Evolutionary conservation across 352 stramenopile genomes (phyloP).

Genomic region (Globisporangium echinulatum): DNA sequence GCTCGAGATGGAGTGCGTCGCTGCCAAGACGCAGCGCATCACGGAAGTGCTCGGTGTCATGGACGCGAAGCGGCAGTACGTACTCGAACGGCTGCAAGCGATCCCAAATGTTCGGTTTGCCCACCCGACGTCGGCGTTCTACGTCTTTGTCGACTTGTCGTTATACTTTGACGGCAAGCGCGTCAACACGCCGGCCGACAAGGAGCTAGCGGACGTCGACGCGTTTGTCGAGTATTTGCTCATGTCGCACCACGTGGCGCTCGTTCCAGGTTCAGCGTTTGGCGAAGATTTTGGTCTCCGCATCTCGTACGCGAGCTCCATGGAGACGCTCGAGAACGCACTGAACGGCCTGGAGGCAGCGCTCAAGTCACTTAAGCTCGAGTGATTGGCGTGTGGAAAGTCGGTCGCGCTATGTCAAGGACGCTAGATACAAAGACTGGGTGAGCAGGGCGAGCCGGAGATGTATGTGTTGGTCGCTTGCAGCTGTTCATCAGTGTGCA

Average conservation of each 20-base stretch:
- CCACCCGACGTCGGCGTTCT: slow-evolving; percentile 93
- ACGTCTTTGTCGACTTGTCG: slow-evolving; percentile 91
- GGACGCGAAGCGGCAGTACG: slow-evolving; percentile 88
- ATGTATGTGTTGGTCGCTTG: too few relatives aligned
- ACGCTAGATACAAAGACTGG: too few relatives aligned
- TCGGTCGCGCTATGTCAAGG: too few relatives aligned
- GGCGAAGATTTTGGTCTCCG: slow-evolving; percentile 89
- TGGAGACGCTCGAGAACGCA: slow-evolving; percentile 71
- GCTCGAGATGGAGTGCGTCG: slow-evolving; percentile 69
- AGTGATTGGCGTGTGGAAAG: slow-evolving; percentile 9
- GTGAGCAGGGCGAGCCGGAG: too few relatives aligned
- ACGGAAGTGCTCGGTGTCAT: slow-evolving; percentile 44
- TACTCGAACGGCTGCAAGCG: slow-evolving; percentile 71
- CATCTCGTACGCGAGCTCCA: slow-evolving; percentile 93
- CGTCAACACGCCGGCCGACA: slow-evolving; percentile 21
- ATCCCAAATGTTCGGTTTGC: slow-evolving; percentile 83
- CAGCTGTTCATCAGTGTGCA: too few relatives aligned
- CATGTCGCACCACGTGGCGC: slow-evolving; percentile 82
- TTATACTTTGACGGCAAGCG: slow-evolving; percentile 67
- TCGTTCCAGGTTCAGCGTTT: slow-evolving; percentile 95
- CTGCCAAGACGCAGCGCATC: slow-evolving; percentile 44
- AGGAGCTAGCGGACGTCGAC: slow-evolving; percentile 32
- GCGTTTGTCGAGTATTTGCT: slow-evolving; percentile 92
- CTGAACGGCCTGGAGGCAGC: slow-evolving; percentile 56
- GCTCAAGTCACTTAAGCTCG: slow-evolving; percentile 43